phyloP scores from a whole-genome alignment of 306 rosid genomes.

The Cicer bijugum region DNA sequence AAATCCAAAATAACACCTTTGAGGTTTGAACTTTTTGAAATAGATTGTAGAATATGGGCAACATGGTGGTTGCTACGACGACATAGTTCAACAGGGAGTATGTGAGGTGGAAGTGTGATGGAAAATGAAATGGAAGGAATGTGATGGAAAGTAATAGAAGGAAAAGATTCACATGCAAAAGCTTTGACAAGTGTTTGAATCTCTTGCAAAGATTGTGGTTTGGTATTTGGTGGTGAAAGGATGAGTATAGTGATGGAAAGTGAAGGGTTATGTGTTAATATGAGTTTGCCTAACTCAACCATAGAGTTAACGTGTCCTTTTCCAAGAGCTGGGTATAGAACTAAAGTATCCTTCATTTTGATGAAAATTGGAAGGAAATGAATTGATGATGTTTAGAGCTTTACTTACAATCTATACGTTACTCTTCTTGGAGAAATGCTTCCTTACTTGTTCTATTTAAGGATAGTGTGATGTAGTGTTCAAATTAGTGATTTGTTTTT shows the following conservation, averaged over 20 bases:
- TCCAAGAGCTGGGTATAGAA: constrained; percentile 36
- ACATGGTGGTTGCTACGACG: constrained; percentile 8
- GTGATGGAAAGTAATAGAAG: constrained; percentile 48
- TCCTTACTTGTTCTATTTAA: background rate
- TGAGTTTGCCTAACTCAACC: constrained; percentile 45
- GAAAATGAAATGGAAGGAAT: constrained; percentile 19
- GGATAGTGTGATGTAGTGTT: background rate
- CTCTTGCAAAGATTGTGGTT: background rate
- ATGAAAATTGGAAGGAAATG: background rate
- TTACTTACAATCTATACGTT: no score
- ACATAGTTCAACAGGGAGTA: background rate
- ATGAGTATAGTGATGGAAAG: constrained; percentile 48
- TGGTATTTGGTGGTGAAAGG: constrained; percentile 43
- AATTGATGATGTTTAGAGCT: no score
- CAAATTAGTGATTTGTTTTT: no score
- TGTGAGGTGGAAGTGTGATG: background rate
- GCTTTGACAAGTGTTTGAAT: background rate
- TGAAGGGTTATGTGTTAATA: constrained; percentile 47
- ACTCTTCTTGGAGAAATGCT: no score
- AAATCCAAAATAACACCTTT: constrained; percentile 54
- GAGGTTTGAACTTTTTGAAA: constrained; percentile 21
- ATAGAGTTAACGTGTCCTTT: constrained; percentile 40
- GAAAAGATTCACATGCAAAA: background rate
- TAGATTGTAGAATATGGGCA: background rate
- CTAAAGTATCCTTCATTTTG: constrained; percentile 41